phyloP scores from a whole-genome alignment of 106 monocot genomes.

The Allium cepa region DNA sequence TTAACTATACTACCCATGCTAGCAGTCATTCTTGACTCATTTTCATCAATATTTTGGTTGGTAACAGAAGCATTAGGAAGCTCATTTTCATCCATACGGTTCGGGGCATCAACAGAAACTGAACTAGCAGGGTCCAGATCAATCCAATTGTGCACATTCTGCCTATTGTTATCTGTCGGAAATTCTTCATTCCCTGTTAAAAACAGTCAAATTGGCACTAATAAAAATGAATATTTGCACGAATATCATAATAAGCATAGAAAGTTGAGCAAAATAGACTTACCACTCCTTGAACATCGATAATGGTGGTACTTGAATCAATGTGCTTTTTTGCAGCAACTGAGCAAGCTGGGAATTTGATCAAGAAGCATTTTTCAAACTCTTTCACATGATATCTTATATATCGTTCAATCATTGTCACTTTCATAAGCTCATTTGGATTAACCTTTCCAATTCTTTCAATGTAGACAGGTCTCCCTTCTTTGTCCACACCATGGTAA shows the following conservation, averaged over 20 bases:
- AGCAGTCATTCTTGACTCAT: no score
- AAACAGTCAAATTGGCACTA: background rate
- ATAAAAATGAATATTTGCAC: background rate
- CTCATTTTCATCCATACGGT: no score
- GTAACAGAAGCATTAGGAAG: no score
- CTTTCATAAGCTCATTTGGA: conserved; percentile 63
- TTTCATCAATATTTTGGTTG: no score
- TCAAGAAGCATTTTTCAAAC: conserved; percentile 47
- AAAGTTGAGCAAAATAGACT: background rate
- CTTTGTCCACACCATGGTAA: conserved; percentile 71
- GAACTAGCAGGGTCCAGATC: no score
- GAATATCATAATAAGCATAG: no score
- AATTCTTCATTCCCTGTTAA: conserved; percentile 36
- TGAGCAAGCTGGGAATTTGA: conserved; percentile 77
- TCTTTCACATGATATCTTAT: conserved; percentile 55
- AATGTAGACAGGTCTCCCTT: conserved; percentile 67
- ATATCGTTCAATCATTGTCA: conserved; percentile 59
- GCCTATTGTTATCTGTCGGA: conserved; percentile 50
- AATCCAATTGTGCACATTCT: no score
- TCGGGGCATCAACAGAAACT: no score
- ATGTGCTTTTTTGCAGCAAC: conserved; percentile 76
- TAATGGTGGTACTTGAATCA: conserved; percentile 74
- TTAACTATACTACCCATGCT: no score
- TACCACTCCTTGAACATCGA: conserved; percentile 79
- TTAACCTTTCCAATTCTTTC: conserved; percentile 64